Evolutionary conservation across 176 grass and related monocot genomes (phyloP), one percentile per base, ranked within the genome.

Genomic region (Oryza glaberrima): DNA sequence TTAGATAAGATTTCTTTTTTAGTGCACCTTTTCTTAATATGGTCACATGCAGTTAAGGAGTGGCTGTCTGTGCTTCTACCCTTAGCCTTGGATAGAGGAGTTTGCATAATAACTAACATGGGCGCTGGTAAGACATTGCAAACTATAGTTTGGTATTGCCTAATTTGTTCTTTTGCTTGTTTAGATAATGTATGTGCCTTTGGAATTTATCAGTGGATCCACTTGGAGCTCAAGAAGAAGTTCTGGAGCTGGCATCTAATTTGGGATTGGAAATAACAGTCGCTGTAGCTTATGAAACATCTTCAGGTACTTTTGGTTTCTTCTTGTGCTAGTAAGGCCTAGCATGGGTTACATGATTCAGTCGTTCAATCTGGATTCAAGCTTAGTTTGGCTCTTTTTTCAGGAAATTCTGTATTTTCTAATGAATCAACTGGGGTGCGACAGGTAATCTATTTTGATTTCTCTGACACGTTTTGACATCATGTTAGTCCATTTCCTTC

Each of bases 61-160:
- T 98, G 93, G 96, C 81, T 98, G 91, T 91, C 85, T 28, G 13
- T 92, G 67, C 93, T 98, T 90, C 94, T 98, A 65, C 93, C 96
- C 72, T 87, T 94, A 79, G 87, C 93, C 75, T 85, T 98, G 40
- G 69, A 92, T 65, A 88, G 78, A 83, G 88, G 85, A 90, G 88
- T 95, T 83, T 89, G 91, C 81, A 87, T 98, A 68, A 90, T 98
- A 78, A 98, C 93, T 65, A 98, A 98, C 70, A 95, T 98, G 93
- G 96, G 96, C 49, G 93, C 91, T 88, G 87, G 93, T 98, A 94
- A 84, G 82, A 15, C 14, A 80, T 78, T 74, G 20, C 64, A 71
- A 71, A 70, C 56, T 90, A 19, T 47, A 43, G 41, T 69, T 77
- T 43, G 73, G 64, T 26, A 85, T 77, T 80, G 49, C 22, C 63